These are phyloP conservation scores for Rhododendron kiyosumense DNA, from an alignment of 148 eudicot species.

Conservation along the genomic window DNA sequence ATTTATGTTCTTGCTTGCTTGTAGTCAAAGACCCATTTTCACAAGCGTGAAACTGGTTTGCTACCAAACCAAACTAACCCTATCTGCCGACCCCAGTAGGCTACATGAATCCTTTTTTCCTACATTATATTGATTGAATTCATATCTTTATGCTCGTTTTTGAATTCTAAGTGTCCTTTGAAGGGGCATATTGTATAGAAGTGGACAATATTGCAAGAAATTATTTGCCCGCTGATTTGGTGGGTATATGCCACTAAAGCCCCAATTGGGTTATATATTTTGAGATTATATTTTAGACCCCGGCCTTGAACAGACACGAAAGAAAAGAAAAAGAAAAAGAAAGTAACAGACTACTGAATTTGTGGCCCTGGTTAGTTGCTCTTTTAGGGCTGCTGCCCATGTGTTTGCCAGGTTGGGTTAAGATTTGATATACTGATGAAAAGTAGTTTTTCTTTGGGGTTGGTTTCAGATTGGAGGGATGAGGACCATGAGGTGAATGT, in stretches of 20 bases:
- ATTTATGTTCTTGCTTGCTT: background rate
- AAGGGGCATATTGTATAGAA: background rate
- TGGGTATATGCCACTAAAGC: background rate
- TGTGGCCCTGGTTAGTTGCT: background rate
- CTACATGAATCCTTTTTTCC: background rate
- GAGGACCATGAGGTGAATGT: constrained; percentile 4
- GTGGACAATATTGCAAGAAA: no score
- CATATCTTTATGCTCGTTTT: background rate
- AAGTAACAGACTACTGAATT: background rate
- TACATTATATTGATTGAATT: background rate
- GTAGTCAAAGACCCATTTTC: background rate
- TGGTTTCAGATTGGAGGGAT: constrained; percentile 26
- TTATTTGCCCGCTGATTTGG: background rate
- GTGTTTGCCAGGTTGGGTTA: background rate
- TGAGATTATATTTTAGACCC: background rate
- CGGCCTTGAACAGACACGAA: background rate
- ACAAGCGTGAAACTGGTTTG: background rate
- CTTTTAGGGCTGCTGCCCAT: background rate
- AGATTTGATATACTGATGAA: background rate
- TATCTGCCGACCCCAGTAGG: background rate
- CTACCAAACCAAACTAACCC: background rate
- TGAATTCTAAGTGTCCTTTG: background rate
- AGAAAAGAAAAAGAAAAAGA: background rate
- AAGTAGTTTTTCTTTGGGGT: background rate
- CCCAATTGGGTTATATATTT: background rate